phyloP scores from a whole-genome alignment of 306 rosid species.

The Amphicarpaea edgeworthii region DNA sequence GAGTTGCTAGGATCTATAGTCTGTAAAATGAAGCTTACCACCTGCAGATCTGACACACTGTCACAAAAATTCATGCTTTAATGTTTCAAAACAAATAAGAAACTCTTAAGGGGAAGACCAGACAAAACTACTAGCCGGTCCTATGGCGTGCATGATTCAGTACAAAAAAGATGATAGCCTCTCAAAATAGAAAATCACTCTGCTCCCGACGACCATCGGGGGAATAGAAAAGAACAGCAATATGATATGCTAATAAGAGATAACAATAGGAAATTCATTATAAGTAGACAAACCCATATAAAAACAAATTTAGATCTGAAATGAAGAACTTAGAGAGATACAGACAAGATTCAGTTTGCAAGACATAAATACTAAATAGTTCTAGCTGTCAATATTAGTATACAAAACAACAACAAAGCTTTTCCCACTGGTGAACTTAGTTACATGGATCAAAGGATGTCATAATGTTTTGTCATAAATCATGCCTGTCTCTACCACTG shows the following conservation, averaged over 20 bases:
- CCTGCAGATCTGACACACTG: conserved; percentile 79
- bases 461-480: background rate
- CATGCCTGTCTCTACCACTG: background rate
- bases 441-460: conserved; percentile 4
- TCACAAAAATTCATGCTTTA: conserved; percentile 54
- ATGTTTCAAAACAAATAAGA: conserved; percentile 38
- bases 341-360: conserved; percentile 19
- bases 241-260: conserved; percentile 30
- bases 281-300: conserved; percentile 17
- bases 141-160: conserved; percentile 18
- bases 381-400: conserved; percentile 28
- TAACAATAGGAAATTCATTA: conserved; percentile 19
- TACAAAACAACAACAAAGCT: background rate
- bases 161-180: conserved; percentile 27
- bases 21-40: conserved; percentile 86
- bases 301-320: conserved; percentile 21
- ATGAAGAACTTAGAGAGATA: conserved; percentile 22
- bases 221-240: conserved; percentile 37
- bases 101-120: conserved; percentile 31
- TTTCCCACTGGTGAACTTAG: background rate
- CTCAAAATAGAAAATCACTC: conserved; percentile 37
- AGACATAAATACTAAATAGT: conserved; percentile 16
- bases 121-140: conserved; percentile 28
- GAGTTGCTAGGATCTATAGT: conserved; percentile 96
- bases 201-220: conserved; percentile 41